Conservation (phyloP, 1,284 basidiomycete species). For the Puccinia novopanici region DNA sequence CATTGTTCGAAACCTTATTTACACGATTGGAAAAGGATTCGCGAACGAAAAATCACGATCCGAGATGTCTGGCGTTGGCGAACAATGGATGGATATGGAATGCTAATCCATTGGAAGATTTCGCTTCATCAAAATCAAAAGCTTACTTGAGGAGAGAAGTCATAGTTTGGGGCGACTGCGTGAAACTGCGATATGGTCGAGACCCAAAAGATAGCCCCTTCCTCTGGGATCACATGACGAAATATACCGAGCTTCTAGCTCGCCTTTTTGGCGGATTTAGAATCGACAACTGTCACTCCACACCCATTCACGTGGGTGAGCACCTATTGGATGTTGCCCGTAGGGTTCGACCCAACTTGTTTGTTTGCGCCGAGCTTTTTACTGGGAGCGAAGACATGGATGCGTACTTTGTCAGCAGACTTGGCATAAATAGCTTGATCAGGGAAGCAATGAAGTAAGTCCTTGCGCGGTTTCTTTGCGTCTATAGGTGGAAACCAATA, state of each 20-base stretch:
- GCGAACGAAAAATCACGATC: slow-evolving; percentile 67
- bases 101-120: slow-evolving; percentile 90
- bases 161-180: slow-evolving; percentile 96
- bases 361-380: slow-evolving; percentile 94
- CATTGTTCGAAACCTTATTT: slow-evolving; percentile 84
- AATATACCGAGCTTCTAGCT: slow-evolving; percentile 78
- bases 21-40: slow-evolving; percentile 70
- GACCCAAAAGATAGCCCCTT: slow-evolving; percentile 80
- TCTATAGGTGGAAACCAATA: background rate
- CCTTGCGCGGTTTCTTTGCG: slow-evolving; percentile 70
- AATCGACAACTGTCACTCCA: slow-evolving; percentile 97
- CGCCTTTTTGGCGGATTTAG: slow-evolving; percentile 88
- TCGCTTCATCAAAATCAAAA: slow-evolving; percentile 91
- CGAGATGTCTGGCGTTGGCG: slow-evolving; percentile 75
- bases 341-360: slow-evolving; percentile 82
- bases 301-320: slow-evolving; percentile 89
- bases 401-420: slow-evolving; percentile 78
- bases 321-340: slow-evolving; percentile 87
- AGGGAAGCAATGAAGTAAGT: slow-evolving; percentile 74
- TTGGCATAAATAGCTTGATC: slow-evolving; percentile 88
- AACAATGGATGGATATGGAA: slow-evolving; percentile 99
- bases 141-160: slow-evolving; percentile 93
- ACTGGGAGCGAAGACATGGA: slow-evolving; percentile 95
- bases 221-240: slow-evolving; percentile 91
- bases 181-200: slow-evolving; percentile 89